phyloP scores from a whole-genome alignment of 2,329 filamentous ascomycete species.

The Pseudocercospora eumusae region DNA sequence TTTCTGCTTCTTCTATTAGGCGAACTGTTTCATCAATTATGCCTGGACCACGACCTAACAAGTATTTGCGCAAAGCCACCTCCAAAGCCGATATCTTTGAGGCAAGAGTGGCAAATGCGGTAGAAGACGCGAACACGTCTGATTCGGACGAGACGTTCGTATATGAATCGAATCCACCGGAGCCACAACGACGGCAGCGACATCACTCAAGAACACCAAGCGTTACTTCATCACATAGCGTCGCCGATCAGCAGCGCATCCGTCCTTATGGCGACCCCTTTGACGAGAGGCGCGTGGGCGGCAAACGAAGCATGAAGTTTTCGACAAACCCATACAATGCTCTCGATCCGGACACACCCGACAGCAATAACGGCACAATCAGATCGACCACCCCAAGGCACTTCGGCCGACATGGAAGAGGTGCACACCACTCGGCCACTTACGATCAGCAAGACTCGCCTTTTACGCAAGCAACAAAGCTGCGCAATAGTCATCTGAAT shows the following conservation, averaged over 20 bases:
- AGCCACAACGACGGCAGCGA: constrained; percentile 63
- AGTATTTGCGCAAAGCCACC: constrained; percentile 60
- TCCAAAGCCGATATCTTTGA: constrained; percentile 99
- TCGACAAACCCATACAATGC: constrained; percentile 68
- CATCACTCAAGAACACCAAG: constrained; percentile 95
- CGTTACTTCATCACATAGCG: constrained; percentile 75
- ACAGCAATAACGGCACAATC: constrained; percentile 46
- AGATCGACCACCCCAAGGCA: constrained; percentile 72
- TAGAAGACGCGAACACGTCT: constrained; percentile 93
- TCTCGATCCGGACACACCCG: constrained; percentile 54
- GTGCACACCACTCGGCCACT: constrained; percentile 68
- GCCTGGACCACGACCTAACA: constrained; percentile 34
- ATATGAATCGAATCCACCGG: constrained; percentile 91
- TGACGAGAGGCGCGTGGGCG: constrained; percentile 61
- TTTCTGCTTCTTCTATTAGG: constrained; percentile 11
- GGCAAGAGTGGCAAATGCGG: constrained; percentile 90
- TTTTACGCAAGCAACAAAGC: constrained; percentile 70
- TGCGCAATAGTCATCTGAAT: constrained; percentile 56
- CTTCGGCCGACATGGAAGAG: constrained; percentile 75
- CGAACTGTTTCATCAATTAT: constrained; percentile 22
- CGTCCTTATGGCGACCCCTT: constrained; percentile 70
- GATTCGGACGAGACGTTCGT: constrained; percentile 99
- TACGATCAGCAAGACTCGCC: constrained; percentile 75
- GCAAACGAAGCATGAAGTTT: constrained; percentile 97
- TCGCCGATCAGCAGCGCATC: constrained; percentile 60